phyloP scores from a whole-genome alignment of 2,329 filamentous ascomycete genomes.

The Colletotrichum sojae region DNA sequence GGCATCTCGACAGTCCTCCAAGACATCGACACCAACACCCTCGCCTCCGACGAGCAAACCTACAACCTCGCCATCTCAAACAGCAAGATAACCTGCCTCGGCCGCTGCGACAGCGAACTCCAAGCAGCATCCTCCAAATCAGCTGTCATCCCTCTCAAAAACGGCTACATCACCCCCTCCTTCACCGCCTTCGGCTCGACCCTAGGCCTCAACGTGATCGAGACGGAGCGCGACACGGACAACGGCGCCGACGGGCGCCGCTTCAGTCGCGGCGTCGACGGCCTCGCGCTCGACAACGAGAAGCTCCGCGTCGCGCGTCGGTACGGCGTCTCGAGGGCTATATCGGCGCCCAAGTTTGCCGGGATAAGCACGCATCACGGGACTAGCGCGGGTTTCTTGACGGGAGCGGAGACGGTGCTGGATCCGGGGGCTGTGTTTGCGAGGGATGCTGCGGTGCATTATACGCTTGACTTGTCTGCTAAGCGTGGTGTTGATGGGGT shows the following conservation, averaged over 20 bases:
- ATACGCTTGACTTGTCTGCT: conserved; percentile 65
- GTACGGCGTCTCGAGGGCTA: conserved; percentile 71
- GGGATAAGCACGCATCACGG: conserved; percentile 64
- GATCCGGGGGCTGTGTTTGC: conserved; percentile 66
- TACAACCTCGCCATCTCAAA: conserved; percentile 65
- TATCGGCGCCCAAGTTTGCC: conserved; percentile 67
- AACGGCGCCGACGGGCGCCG: conserved; percentile 61
- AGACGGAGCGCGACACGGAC: conserved; percentile 68
- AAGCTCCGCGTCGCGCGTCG: conserved; percentile 66
- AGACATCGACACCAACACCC: conserved; percentile 50
- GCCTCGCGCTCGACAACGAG: conserved; percentile 68
- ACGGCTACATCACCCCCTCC: conserved; percentile 72
- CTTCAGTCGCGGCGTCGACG: conserved; percentile 73
- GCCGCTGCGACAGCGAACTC: conserved; percentile 63
- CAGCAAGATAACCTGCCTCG: conserved; percentile 71
- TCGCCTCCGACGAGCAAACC: conserved; percentile 49
- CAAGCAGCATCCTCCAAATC: conserved; percentile 50
- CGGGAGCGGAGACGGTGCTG: conserved; percentile 61
- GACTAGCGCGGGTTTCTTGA: conserved; percentile 71
- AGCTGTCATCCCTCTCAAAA: conserved; percentile 61
- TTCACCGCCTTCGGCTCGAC: conserved; percentile 73
- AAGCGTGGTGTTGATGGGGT: conserved; percentile 57
- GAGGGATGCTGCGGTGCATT: conserved; percentile 69
- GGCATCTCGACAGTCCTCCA: conserved; percentile 68
- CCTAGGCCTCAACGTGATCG: conserved; percentile 75